phyloP scores from a whole-genome alignment of 106 monocot genomes.

The Gastrodia elata region DNA sequence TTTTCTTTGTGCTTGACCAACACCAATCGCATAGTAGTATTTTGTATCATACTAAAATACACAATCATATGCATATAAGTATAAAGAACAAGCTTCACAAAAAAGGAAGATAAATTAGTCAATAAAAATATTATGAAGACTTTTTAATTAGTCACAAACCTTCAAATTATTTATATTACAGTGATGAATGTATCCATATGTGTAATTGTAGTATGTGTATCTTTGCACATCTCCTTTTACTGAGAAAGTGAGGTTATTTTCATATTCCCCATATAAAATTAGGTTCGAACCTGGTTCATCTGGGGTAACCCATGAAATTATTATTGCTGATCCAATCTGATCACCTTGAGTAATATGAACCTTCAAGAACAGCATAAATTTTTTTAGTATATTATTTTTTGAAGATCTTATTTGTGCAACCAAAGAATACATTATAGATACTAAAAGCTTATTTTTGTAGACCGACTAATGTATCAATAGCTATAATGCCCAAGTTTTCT shows the following conservation, averaged over 20 bases:
- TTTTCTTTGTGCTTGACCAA: constrained; percentile 29
- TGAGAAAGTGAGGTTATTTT: constrained; percentile 20
- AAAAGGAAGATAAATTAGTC: not conserved
- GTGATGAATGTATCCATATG: constrained; percentile 85
- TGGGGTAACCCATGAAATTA: constrained; percentile 73
- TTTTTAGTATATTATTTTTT: too few relatives aligned
- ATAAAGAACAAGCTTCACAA: too few relatives aligned
- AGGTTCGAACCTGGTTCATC: constrained; percentile 45
- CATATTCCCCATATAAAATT: constrained; percentile 48
- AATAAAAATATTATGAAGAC: too few relatives aligned
- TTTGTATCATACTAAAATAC: constrained; percentile 52
- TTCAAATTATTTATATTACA: constrained; percentile 42
- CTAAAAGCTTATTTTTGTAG: too few relatives aligned
- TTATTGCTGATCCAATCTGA: constrained; percentile 40
- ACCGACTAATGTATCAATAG: too few relatives aligned
- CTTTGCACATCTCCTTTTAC: constrained; percentile 28
- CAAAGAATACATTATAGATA: too few relatives aligned
- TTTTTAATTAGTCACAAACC: constrained; percentile 28
- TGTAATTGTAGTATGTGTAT: constrained; percentile 72
- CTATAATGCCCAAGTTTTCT: too few relatives aligned
- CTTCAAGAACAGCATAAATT: constrained; percentile 29
- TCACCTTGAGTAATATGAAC: constrained; percentile 90
- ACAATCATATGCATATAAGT: too few relatives aligned
- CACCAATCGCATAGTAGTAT: constrained; percentile 68
- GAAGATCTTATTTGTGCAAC: too few relatives aligned